Conservation (phyloP, 352 stramenopile species). For the Plasmopara halstedii region DNA sequence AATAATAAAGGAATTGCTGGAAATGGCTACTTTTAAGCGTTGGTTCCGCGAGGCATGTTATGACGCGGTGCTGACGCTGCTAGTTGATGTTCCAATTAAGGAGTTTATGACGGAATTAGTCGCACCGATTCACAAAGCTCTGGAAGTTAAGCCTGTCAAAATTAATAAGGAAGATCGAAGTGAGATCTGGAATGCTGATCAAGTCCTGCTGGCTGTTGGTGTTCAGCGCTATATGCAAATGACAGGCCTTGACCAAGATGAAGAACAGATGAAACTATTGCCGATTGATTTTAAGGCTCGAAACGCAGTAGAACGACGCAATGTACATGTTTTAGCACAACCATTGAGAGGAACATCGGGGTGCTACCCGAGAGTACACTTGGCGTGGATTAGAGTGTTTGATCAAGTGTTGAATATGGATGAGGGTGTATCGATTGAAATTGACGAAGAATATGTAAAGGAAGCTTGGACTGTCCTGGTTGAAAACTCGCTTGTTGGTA, state of each 20-base stretch:
- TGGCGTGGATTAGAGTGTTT: constrained; percentile 70
- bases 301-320: constrained; percentile 46
- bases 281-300: constrained; percentile 33
- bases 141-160: constrained; percentile 29
- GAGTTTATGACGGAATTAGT: constrained; percentile 39
- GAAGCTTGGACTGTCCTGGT: constrained; percentile 77
- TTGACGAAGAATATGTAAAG: constrained; percentile 68
- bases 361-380: constrained; percentile 75
- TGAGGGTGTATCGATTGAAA: constrained; percentile 21
- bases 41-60: constrained; percentile 80
- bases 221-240: constrained; percentile 60
- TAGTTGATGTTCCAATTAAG: constrained; percentile 38
- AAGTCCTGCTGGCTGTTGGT: constrained; percentile 68
- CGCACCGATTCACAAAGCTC: constrained; percentile 10
- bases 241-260: constrained; percentile 28
- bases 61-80: constrained; percentile 53
- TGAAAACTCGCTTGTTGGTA: constrained; percentile 61
- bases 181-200: constrained; percentile 58
- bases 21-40: constrained; percentile 82
- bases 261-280: constrained; percentile 24
- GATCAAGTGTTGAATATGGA: constrained; percentile 54
- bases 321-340: constrained; percentile 50
- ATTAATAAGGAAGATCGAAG: constrained; percentile 27
- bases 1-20: constrained; percentile 70
- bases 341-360: constrained; percentile 59